phyloP scores from a whole-genome alignment of 495 filamentous ascomycete genomes.

The Pyronema domesticum region DNA sequence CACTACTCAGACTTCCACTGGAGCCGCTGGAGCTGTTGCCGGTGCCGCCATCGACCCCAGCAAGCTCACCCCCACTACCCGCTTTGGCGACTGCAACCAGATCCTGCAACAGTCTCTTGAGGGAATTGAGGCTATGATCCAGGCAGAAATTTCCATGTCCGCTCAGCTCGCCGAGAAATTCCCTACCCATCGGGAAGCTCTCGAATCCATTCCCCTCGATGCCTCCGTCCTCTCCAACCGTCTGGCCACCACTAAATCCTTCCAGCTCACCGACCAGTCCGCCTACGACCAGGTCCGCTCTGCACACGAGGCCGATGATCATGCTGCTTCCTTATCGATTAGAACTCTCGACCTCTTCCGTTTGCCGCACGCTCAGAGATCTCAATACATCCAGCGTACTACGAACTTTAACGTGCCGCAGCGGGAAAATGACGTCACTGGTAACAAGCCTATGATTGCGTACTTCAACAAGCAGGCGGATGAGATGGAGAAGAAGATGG shows the following conservation, averaged over 20 bases:
- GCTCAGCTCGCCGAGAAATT: slow-evolving; percentile 10
- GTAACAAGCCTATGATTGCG: slow-evolving; percentile 21
- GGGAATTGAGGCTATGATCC: slow-evolving; percentile 38
- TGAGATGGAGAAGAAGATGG: slow-evolving; percentile 19
- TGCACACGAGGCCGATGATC: slow-evolving; percentile 15
- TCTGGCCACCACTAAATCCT: slow-evolving; percentile 23
- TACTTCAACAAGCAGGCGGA: slow-evolving; percentile 21
- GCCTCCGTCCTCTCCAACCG: slow-evolving; percentile 20
- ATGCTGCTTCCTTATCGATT: slow-evolving; percentile 20
- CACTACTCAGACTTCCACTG: background rate
- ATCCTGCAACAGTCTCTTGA: slow-evolving; percentile 62
- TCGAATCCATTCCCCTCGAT: slow-evolving; percentile 19
- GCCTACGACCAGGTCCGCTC: slow-evolving; percentile 13
- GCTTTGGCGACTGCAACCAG: slow-evolving; percentile 74
- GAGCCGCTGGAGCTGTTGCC: background rate
- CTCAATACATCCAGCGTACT: slow-evolving; percentile 21
- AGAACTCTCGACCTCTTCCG: slow-evolving; percentile 22
- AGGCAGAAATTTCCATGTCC: slow-evolving; percentile 19
- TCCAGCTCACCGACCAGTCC: slow-evolving; percentile 19
- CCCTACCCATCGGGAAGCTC: slow-evolving; percentile 13
- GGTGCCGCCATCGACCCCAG: slow-evolving; percentile 42
- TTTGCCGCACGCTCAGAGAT: slow-evolving; percentile 19
- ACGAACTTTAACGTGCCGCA: slow-evolving; percentile 4
- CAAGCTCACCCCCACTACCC: slow-evolving; percentile 66
- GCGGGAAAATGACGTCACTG: slow-evolving; percentile 22